Evolutionary conservation across 2,329 filamentous ascomycete species (phyloP).

Genomic region (Botryotinia globosa): DNA sequence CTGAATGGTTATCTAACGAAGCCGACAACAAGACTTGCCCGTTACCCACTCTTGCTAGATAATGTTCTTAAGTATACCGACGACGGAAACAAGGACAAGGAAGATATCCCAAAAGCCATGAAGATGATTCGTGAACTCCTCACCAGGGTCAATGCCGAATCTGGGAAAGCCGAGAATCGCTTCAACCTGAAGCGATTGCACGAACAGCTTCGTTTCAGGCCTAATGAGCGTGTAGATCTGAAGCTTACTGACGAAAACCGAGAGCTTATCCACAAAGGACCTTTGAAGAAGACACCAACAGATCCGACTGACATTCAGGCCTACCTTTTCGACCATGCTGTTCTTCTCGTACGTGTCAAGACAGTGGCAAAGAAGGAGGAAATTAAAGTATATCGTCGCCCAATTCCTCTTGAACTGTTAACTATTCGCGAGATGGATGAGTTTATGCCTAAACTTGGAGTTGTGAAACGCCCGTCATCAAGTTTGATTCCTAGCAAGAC

Average conservation of each 20-base stretch:
- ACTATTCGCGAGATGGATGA: conserved; percentile 98
- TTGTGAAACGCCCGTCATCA: conserved; percentile 83
- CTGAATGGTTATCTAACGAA: conserved; percentile 97
- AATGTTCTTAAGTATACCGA: conserved; percentile 90
- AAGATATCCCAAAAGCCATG: conserved; percentile 88
- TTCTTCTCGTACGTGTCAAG: conserved; percentile 88
- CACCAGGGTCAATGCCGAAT: conserved; percentile 86
- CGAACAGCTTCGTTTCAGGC: conserved; percentile 84
- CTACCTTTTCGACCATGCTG: conserved; percentile 94
- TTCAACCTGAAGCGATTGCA: conserved; percentile 94
- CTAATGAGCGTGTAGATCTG: conserved; percentile 87
- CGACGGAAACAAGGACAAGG: conserved; percentile 82
- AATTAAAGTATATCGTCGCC: conserved; percentile 88
- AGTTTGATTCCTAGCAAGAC: conserved; percentile 69
- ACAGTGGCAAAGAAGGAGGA: conserved; percentile 91
- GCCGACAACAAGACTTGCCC: conserved; percentile 88
- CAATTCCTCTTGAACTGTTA: conserved; percentile 89
- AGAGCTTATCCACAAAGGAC: conserved; percentile 90
- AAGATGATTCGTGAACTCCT: conserved; percentile 83
- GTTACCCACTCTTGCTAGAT: conserved; percentile 89
- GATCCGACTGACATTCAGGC: conserved; percentile 88
- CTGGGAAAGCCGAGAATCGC: conserved; percentile 94
- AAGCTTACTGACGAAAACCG: conserved; percentile 92
- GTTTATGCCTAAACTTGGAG: conserved; percentile 75
- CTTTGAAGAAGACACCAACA: conserved; percentile 86